Conservation (phyloP, 2,329 filamentous ascomycete species). For the Stromatinia cepivora region DNA sequence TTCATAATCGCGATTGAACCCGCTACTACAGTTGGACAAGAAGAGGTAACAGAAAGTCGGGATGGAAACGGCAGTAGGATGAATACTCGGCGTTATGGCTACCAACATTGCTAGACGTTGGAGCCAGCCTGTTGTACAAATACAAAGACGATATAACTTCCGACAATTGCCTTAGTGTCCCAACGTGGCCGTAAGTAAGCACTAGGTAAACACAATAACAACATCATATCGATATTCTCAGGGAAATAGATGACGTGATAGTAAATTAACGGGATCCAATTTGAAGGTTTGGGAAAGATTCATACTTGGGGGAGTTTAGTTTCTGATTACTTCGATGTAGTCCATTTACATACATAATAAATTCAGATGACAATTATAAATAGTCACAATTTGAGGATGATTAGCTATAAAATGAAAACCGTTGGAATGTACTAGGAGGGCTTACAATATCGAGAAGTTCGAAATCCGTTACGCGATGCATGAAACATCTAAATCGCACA, state of each 20-base stretch:
- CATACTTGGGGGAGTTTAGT: neutral
- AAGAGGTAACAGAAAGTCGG: neutral
- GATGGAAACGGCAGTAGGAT: neutral
- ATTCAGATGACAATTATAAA: neutral
- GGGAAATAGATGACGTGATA: neutral
- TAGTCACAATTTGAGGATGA: neutral
- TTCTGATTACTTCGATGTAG: neutral
- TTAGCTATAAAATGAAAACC: neutral
- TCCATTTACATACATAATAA: neutral
- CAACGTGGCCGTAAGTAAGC: neutral
- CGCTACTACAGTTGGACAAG: neutral
- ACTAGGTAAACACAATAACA: neutral
- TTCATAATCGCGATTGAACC: neutral
- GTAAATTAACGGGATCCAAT: neutral
- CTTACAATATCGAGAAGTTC: neutral
- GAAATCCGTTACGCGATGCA: neutral
- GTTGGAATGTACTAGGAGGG: neutral
- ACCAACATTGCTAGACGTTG: neutral
- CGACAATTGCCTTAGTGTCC: neutral
- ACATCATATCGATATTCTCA: neutral
- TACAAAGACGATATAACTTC: neutral
- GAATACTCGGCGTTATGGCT: neutral
- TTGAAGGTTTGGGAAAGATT: neutral
- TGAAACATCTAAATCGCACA: neutral
- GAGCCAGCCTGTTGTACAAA: too few species aligned